Evolutionary conservation across 257 asterid genomes (phyloP), one percentile per base, ranked within the genome.

Genomic region (Solanum gracilifrons): DNA sequence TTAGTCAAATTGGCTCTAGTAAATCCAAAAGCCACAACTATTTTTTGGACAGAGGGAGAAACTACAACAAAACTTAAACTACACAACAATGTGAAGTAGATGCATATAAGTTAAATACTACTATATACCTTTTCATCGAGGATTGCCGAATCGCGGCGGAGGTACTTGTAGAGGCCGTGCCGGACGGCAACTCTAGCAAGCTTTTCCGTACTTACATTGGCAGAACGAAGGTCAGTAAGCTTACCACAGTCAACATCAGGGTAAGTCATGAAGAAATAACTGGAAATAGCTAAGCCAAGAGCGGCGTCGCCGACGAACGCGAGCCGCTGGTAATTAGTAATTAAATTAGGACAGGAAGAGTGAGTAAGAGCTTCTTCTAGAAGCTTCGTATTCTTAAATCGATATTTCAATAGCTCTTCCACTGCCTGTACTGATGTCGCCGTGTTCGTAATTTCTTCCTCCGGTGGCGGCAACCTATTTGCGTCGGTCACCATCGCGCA

Each of bases 351-450:
- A 92, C 71, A 95, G 20, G 99, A 97, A 25, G 99, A 77, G 88
- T 97, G 99, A n/a, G 98, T 95, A 21, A 97, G 82, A 10, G 98
- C 98, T 9, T 93, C 98, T 82, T 94, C 98, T 4, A 97, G 91
- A 69, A 93, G 95, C 87, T 91, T 91, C 89, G 82, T 91, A 82
- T 93, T 88, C 32, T 83, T 62, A 87, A 95, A 97, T 1, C 84
- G 83, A 90, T 95, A 95, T 0, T 82, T 37, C 33, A 95, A 88
- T 0, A 95, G 68, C 1, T 90, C 74, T 92, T 97, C 98, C 85
- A 94, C 95, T 7, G 88, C 92, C 85, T 20, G 85, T 62, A 95
- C 62, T 1, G 93, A 90, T 11, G 92, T 87, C 3, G 83, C 92
- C 92, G 93, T 89, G 89, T 92, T 92, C 5, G 48, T 35, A 23